phyloP scores from a whole-genome alignment of 2,329 filamentous ascomycete genomes.

The Stagonosporopsis vannaccii region DNA sequence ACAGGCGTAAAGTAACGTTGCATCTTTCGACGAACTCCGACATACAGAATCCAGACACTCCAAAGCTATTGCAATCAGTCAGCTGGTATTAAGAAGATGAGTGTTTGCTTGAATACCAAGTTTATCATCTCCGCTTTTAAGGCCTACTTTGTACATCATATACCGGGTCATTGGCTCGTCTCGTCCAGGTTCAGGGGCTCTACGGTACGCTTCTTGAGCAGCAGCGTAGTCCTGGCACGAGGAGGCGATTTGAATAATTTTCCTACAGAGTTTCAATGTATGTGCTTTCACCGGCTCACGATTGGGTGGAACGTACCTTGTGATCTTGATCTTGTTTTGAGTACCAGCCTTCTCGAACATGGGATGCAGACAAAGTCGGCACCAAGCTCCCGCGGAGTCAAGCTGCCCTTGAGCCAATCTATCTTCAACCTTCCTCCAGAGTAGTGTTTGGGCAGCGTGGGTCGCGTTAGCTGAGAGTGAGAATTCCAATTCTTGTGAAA shows the following conservation, averaged over 20 bases:
- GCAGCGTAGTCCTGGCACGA: slow-evolving; percentile 62
- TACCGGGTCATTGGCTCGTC: slow-evolving; percentile 73
- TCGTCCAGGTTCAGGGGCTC: slow-evolving; percentile 65
- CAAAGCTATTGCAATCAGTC: slow-evolving; percentile 55
- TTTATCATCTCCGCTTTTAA: slow-evolving; percentile 65
- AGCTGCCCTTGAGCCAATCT: slow-evolving; percentile 62
- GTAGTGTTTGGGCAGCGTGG: slow-evolving; percentile 71
- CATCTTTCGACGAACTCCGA: slow-evolving; percentile 60
- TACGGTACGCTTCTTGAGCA: slow-evolving; percentile 63
- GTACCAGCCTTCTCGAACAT: slow-evolving; percentile 72
- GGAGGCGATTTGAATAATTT: slow-evolving; percentile 74
- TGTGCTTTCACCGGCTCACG: background rate
- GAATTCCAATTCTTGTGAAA: slow-evolving; percentile 56
- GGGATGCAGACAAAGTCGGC: slow-evolving; percentile 69
- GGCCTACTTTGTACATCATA: slow-evolving; percentile 75
- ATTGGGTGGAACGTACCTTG: slow-evolving; percentile 58
- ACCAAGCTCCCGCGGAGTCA: slow-evolving; percentile 72
- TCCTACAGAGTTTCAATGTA: slow-evolving; percentile 59
- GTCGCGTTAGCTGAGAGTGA: slow-evolving; percentile 67
- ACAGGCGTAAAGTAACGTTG: slow-evolving; percentile 78
- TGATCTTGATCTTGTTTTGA: slow-evolving; percentile 71
- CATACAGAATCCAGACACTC: slow-evolving; percentile 70
- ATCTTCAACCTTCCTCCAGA: slow-evolving; percentile 81
- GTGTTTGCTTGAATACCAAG: slow-evolving; percentile 52
- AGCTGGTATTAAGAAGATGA: background rate